A percentile compares a stretch with the other conserved stretches of the same genome.
phyloP scores from a whole-genome alignment of 2,329 filamentous ascomycete genomes.

The Botrytis paeoniae region DNA sequence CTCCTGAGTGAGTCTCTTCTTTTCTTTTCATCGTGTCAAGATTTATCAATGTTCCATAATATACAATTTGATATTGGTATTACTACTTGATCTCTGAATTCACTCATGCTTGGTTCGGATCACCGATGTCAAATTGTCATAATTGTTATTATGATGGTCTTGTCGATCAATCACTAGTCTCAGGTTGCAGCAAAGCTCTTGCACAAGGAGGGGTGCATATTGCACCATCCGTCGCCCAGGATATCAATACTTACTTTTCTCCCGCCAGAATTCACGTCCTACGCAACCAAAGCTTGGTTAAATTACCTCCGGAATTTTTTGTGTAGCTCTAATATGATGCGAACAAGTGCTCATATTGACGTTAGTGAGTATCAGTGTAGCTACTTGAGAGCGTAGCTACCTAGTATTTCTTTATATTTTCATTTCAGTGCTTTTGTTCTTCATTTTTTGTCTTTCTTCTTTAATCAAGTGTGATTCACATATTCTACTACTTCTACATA shows the following conservation, averaged over 20 bases:
- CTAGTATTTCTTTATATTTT: neutral
- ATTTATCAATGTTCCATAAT: neutral
- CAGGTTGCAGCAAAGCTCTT: neutral
- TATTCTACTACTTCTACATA: neutral
- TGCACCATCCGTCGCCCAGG: constrained; percentile 14
- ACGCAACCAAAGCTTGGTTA: neutral
- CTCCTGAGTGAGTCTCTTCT: neutral
- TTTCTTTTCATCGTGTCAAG: neutral
- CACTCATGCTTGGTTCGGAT: neutral
- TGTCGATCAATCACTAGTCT: neutral
- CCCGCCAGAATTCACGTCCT: neutral
- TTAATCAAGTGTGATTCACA: neutral
- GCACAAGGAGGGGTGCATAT: constrained; percentile 17
- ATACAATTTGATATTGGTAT: neutral
- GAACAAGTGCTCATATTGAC: neutral
- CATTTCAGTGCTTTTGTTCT: neutral
- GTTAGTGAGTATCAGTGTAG: neutral
- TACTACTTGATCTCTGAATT: neutral
- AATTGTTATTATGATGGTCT: neutral
- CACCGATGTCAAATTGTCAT: neutral
- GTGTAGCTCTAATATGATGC: neutral
- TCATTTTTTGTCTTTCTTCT: neutral
- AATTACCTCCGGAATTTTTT: neutral
- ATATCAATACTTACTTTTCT: neutral
- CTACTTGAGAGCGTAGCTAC: neutral